Base-by-base conservation (phyloP, 2,329 filamentous ascomycete species). In the Elsinoe perseae region DNA sequence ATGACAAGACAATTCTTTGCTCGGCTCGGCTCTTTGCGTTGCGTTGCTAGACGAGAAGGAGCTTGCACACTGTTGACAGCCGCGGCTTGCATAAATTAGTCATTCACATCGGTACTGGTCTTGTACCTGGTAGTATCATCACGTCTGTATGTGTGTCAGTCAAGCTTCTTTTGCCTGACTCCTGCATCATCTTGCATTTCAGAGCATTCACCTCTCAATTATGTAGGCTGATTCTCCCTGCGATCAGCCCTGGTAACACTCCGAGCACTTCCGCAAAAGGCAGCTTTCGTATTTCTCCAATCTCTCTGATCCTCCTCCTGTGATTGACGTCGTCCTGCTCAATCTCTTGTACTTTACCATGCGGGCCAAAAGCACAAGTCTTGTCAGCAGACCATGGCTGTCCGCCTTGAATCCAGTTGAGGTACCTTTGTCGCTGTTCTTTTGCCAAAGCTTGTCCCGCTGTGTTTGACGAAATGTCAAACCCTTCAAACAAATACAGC, bases 401-500 rank as follows among this genome's bases (percentile, higher is more conserved):
- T 0, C 62, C 48, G 1, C 69, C 67, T 23, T 66, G 65, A 0
- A 74, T 58, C 54, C 77, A 77, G 2, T 28, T 38, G 14, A 73
- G 66, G 73, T 73, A 76, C 3, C 67, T 61, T 10, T 62, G 62
- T n/a, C 73, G 68, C 69, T 77, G 70, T 7, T 70, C 66, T 23
- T 62, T 52, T 0, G 71, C 68, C 10, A 72, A 66, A 0, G 44
- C 56, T 2, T 68, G 60, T 2, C 73, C 73, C 1, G 64, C 61
- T 0, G 64, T 65, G 1, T 69, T 68, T 20, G 69, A 69, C 0
- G 65, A 64, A 0, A 75, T 56, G 54, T 75, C 71, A 3, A 74
- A 60, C 0, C 70, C 70, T 0, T 68, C 72, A 23, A 77, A 78
- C 0, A 77, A 61, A 7, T 75, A 69, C 1, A 77, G 57, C 3